Evolutionary conservation across 495 filamentous ascomycete species (phyloP), one percentile per base, ranked within the genome.

Genomic region (Chaetomidium leptoderma): DNA sequence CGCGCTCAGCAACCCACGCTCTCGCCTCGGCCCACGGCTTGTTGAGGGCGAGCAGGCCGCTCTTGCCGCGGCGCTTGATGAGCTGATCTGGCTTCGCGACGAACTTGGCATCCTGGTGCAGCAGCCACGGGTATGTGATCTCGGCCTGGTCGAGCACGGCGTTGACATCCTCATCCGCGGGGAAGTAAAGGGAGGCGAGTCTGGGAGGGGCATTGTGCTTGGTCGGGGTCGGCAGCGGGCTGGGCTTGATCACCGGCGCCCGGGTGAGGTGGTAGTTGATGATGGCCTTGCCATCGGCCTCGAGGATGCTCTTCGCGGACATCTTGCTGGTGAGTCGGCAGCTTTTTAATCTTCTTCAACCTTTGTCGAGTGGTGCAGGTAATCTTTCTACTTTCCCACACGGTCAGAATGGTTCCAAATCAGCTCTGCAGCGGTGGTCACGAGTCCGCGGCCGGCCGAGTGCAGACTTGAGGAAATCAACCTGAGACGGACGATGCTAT

Each of bases 231-330:
- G 93, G 91, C 24, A 99, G 90, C 74, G 95, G 89, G 68, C 91
- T 90, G 50, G 93, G 91, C 86, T 96, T 96, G 84, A 99, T 97
- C 71, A 96, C 87, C 56, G 92, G 87, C 58, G 93, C 91, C 69
- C 93, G 88, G 64, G 93, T 99, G 81, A 99, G 92, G 84, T 99
- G 93, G 82, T 96, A 99, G 87, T 96, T 97, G 82, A 99, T 81
- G 81, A 99, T 97, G 80, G 93, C 93, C 88, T 99, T 99, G 84
- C 93, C 93, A 79, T 99, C 93, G 81, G 95, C 93, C 79, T 99
- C 93, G 83, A 86, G 76, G 70, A 99, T 97, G 58, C 92, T 87
- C 78, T 99, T 99, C 75, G 93, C 95, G 73, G 93, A 95, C 93
- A 99, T 98, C 80, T 70, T 80, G 71, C 52, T 60, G 56, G 63